Conservation (phyloP, 768 basidiomycete species). For the Pisolithus orientalis region DNA sequence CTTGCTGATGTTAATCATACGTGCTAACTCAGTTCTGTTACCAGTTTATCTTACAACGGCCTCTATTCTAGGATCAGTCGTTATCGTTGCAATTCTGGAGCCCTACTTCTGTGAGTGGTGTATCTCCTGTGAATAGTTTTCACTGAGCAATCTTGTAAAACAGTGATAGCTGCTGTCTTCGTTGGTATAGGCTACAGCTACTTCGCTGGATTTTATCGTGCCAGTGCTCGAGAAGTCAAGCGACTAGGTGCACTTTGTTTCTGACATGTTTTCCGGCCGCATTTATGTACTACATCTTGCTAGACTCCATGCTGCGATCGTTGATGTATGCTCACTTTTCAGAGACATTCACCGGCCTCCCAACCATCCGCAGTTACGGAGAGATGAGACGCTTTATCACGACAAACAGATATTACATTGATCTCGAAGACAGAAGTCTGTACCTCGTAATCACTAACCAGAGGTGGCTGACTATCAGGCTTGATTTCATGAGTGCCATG, state of each 20-base stretch:
- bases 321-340: constrained; percentile 73
- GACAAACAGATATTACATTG: constrained; percentile 61
- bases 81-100: constrained; percentile 55
- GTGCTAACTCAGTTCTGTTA: too few species aligned
- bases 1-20: too few species aligned
- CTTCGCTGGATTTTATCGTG: constrained; percentile 63
- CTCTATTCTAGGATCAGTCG: constrained; percentile 43
- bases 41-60: constrained; percentile 46
- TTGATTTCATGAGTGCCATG: constrained; percentile 63
- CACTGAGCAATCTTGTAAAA: neutral
- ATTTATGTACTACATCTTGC: neutral
- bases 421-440: constrained; percentile 70
- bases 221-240: constrained; percentile 70
- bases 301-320: constrained; percentile 68
- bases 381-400: constrained; percentile 53
- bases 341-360: constrained; percentile 66
- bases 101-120: constrained; percentile 51
- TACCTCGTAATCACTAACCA: constrained; percentile 63
- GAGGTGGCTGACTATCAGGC: constrained; percentile 67
- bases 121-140: neutral
- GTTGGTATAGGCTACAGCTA: constrained; percentile 59
- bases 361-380: constrained; percentile 71
- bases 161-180: constrained; percentile 48
- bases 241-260: constrained; percentile 29
- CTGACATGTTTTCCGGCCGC: neutral